phyloP scores from a whole-genome alignment of 768 basidiomycete genomes.

The Coprinellus micaceus region DNA sequence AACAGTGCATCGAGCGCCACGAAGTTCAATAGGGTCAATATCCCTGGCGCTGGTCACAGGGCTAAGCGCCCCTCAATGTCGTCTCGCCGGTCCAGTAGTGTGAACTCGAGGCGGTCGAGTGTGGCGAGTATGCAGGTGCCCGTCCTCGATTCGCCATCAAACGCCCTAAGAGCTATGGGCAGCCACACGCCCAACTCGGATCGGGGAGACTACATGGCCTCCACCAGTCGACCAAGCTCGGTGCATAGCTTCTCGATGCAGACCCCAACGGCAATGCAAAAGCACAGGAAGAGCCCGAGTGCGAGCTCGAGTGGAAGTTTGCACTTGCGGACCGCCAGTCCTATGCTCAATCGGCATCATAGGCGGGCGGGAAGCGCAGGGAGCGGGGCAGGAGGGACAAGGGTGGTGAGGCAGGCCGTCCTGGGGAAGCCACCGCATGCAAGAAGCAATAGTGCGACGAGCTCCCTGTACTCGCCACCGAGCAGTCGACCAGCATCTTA shows the following conservation, averaged over 20 bases:
- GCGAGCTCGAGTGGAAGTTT: constrained; percentile 72
- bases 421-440: constrained; percentile 53
- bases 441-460: constrained; percentile 73
- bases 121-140: constrained; percentile 47
- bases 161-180: constrained; percentile 62
- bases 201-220: constrained; percentile 45
- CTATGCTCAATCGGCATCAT: constrained; percentile 76
- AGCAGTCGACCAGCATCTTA: constrained; percentile 78
- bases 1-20: constrained; percentile 39
- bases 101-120: constrained; percentile 77
- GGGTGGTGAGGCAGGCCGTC: constrained; percentile 58
- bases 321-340: constrained; percentile 67
- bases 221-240: constrained; percentile 61
- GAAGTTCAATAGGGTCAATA: constrained; percentile 22
- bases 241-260: constrained; percentile 73
- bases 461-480: constrained; percentile 69
- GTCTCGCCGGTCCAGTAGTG: constrained; percentile 85
- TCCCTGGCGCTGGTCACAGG: constrained; percentile 38
- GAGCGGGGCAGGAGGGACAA: constrained; percentile 78
- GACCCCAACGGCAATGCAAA: constrained; percentile 21
- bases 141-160: constrained; percentile 58
- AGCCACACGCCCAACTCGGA: constrained; percentile 89
- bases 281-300: constrained; percentile 74
- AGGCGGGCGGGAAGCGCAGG: constrained; percentile 77
- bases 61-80: constrained; percentile 69